Evolutionary conservation across 345 rosid species (phyloP).

Genomic region (Reutealis trisperma): DNA sequence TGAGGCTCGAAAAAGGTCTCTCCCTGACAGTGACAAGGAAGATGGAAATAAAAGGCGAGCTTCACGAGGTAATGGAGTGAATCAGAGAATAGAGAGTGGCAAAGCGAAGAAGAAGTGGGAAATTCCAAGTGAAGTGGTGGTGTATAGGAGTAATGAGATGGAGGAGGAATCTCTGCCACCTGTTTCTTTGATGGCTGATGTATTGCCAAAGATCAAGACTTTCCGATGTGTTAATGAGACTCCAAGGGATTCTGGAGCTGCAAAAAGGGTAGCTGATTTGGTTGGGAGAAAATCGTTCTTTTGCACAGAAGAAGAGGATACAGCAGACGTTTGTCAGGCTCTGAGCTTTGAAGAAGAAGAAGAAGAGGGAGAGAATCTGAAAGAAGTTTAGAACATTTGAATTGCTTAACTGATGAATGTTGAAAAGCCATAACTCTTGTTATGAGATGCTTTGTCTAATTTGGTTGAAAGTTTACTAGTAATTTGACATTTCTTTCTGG

Average conservation of each 20-base stretch:
- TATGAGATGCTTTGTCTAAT: slow-evolving; percentile 5
- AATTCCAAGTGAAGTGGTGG: slow-evolving; percentile 61
- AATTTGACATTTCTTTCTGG: neutral
- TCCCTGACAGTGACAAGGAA: slow-evolving; percentile 64
- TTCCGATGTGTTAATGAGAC: slow-evolving; percentile 48
- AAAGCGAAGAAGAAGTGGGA: slow-evolving; percentile 94
- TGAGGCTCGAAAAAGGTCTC: slow-evolving; percentile 64
- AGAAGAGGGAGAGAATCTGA: neutral
- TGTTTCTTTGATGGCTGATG: slow-evolving; percentile 25
- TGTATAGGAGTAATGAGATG: slow-evolving; percentile 34
- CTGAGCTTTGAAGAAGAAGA: slow-evolving; percentile 26
- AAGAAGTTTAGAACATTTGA: neutral
- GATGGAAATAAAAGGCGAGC: slow-evolving; percentile 64
- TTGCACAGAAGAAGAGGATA: slow-evolving; percentile 21
- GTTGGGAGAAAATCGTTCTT: slow-evolving; percentile 59
- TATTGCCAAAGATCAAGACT: slow-evolving; percentile 75
- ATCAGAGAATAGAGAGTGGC: slow-evolving; percentile 32
- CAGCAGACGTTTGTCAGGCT: slow-evolving; percentile 18
- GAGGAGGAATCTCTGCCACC: slow-evolving; percentile 40
- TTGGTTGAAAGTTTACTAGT: neutral
- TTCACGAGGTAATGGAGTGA: slow-evolving; percentile 42
- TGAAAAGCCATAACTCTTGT: slow-evolving; percentile 19
- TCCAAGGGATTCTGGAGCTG: slow-evolving; percentile 90
- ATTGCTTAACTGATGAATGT: neutral
- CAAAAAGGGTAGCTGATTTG: slow-evolving; percentile 83